Base-by-base conservation (phyloP, 2,329 filamentous ascomycete genomes). In the Torrubiella hemipterigena region DNA sequence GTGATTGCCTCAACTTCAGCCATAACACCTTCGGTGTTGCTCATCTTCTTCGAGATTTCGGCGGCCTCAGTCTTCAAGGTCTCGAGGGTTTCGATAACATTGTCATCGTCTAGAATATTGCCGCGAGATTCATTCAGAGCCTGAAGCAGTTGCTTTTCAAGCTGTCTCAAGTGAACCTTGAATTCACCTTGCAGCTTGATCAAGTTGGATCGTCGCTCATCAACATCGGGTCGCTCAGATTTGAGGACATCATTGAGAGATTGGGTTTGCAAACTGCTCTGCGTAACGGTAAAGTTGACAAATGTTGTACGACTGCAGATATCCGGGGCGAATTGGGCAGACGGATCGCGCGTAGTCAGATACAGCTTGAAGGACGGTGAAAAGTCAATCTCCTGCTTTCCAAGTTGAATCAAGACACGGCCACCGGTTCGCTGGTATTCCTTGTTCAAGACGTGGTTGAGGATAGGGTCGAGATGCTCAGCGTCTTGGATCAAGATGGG, bases 101-200 rank as follows among this genome's bases (percentile, higher is more conserved):
- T 85, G 59, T 98, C 91, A 48, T 98, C 93, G 52, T 98, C 91
- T 27, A 98, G 73, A 46, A 98, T 98, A 48, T 98, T 98, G 44
- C 91, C 91, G 30, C 85, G 83, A 34, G 89, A 96, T 57, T 95
- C 89, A 50, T 98, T 98, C 49, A 98, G 77, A 17, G 93, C 89
- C 54, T 95, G 86, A 29, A 98, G 65, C 31, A 98, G 69, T 35
- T 83, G 79, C 61, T 94, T 95, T 65, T 98, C 93, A 17, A 98
- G 72, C 55, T 93, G 84, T 40, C 91, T 81, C 26, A 98, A 73
- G 58, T 95, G 89, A n/a, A 96, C 79, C 61, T 93, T 95, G 70
- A 98, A 98, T 59, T 98, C 93, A 48, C 91, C 91, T 61, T 98
- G 91, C 47, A 95, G 74, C 63, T 98, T 98, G 69, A 96, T 93